A percentile compares a stretch with the other conserved stretches of the same genome.
Evolutionary conservation across 352 stramenopile species (phyloP).

Genomic region (Pythium vanterpoolii): DNA sequence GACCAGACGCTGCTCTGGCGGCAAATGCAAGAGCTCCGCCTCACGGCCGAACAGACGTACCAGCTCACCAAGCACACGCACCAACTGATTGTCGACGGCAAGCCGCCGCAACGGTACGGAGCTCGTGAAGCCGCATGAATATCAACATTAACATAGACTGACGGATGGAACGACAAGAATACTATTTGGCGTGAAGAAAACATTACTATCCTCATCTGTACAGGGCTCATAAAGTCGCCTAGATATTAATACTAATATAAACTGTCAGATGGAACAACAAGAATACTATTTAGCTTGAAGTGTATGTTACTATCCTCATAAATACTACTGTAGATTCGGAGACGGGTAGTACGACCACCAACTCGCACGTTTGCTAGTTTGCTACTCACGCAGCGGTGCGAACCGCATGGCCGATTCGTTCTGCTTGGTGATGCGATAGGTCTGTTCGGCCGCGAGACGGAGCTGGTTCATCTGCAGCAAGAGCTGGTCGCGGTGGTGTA

Average conservation of each 20-base stretch:
- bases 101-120: not conserved
- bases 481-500: constrained; percentile 15
- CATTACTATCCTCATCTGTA: too few species aligned
- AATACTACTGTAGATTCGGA: too few species aligned
- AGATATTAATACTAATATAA: too few species aligned
- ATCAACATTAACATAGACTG: not conserved
- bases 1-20: constrained; percentile 7
- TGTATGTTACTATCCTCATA: too few species aligned
- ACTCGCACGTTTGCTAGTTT: too few species aligned
- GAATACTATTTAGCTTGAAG: too few species aligned
- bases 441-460: constrained; percentile 20
- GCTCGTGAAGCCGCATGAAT: not conserved
- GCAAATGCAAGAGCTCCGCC: constrained; percentile 16
- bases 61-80: constrained; percentile 14
- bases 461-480: constrained; percentile 25
- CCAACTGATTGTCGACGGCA: not conserved
- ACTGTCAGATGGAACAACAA: too few species aligned
- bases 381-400: not conserved
- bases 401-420: constrained; percentile 23
- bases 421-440: constrained; percentile 26
- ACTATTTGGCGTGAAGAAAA: too few species aligned
- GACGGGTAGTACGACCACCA: too few species aligned
- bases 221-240: too few species aligned
- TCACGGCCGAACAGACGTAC: constrained; percentile 18
- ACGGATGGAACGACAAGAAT: too few species aligned